These are phyloP conservation scores for Botryotinia globosa DNA, from an alignment of 2,329 filamentous ascomycete genomes.

Conservation along the genomic window DNA sequence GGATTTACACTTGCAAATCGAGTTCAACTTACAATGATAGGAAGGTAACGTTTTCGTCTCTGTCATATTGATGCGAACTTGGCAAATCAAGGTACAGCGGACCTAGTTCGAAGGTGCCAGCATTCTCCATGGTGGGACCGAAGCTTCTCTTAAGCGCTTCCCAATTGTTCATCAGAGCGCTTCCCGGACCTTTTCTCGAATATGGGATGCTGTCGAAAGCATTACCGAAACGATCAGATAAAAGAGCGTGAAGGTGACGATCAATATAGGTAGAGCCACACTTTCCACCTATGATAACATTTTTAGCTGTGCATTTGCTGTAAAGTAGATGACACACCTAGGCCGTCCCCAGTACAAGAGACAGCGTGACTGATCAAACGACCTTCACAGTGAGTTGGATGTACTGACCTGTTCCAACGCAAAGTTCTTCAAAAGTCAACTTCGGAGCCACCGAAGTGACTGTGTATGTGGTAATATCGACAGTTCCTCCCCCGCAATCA, in stretches of 20 bases:
- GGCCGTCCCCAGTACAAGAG: not conserved
- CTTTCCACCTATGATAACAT: slow-evolving; percentile 26
- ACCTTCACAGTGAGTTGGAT: slow-evolving; percentile 19
- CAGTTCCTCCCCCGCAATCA: slow-evolving; percentile 8
- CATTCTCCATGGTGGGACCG: slow-evolving; percentile 19
- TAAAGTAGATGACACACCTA: not conserved
- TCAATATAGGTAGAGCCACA: slow-evolving; percentile 33
- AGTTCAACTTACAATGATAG: slow-evolving; percentile 26
- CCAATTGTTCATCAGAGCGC: slow-evolving; percentile 27
- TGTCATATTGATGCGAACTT: slow-evolving; percentile 26
- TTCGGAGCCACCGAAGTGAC: slow-evolving; percentile 33
- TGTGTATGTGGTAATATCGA: slow-evolving; percentile 24
- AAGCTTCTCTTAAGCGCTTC: slow-evolving; percentile 26
- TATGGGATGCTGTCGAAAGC: slow-evolving; percentile 25
- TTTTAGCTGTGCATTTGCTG: not conserved
- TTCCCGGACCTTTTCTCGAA: slow-evolving; percentile 26
- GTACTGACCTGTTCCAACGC: slow-evolving; percentile 26
- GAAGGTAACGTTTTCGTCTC: slow-evolving; percentile 18
- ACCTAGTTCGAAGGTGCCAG: slow-evolving; percentile 12
- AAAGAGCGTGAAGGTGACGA: slow-evolving; percentile 28
- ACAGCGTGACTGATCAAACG: not conserved
- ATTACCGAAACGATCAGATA: slow-evolving; percentile 27
- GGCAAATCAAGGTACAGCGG: slow-evolving; percentile 25
- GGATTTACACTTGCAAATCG: not conserved
- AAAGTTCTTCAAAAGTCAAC: slow-evolving; percentile 25